Evolutionary conservation across 805 yeast species (phyloP).

Genomic region (Candida tallmaniae): DNA sequence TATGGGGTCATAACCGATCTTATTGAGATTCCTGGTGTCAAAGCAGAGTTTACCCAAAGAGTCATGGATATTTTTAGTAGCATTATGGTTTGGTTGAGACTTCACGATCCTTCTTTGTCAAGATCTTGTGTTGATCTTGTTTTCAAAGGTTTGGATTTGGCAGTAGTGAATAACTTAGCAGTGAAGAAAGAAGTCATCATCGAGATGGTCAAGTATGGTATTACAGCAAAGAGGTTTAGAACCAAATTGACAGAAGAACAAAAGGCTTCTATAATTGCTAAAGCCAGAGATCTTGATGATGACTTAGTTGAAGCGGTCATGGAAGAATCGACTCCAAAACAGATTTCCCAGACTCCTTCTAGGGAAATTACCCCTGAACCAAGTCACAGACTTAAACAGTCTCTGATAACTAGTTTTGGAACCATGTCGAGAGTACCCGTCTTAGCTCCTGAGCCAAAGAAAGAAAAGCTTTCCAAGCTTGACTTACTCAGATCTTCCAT

Average conservation of each 20-base stretch:
- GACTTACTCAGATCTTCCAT: slow-evolving; percentile 10
- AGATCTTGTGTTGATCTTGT: slow-evolving; percentile 70
- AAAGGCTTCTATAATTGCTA: slow-evolving; percentile 54
- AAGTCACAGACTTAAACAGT: slow-evolving; percentile 4
- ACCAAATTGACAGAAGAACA: slow-evolving; percentile 70
- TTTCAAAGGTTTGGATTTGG: slow-evolving; percentile 60
- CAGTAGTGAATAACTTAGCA: slow-evolving; percentile 47
- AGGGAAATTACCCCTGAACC: slow-evolving; percentile 2
- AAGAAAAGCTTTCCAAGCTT: slow-evolving; percentile 5
- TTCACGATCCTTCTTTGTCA: slow-evolving; percentile 73
- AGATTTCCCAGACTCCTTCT: slow-evolving; percentile 10
- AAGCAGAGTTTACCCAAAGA: neutral
- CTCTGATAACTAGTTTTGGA: slow-evolving; percentile 3
- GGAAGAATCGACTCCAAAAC: slow-evolving; percentile 24
- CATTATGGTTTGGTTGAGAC: slow-evolving; percentile 74
- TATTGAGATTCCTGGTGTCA: slow-evolving; percentile 18
- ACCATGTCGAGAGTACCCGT: slow-evolving; percentile 1
- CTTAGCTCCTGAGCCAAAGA: slow-evolving; percentile 1
- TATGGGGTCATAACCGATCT: slow-evolving; percentile 21
- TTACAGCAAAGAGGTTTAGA: slow-evolving; percentile 61
- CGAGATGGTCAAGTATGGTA: slow-evolving; percentile 58
- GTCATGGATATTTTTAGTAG: slow-evolving; percentile 59
- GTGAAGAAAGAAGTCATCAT: slow-evolving; percentile 52
- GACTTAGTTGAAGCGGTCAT: slow-evolving; percentile 50
- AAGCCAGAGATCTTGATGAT: slow-evolving; percentile 54